phyloP scores from a whole-genome alignment of 768 basidiomycete species.

The Trametes coccinea region DNA sequence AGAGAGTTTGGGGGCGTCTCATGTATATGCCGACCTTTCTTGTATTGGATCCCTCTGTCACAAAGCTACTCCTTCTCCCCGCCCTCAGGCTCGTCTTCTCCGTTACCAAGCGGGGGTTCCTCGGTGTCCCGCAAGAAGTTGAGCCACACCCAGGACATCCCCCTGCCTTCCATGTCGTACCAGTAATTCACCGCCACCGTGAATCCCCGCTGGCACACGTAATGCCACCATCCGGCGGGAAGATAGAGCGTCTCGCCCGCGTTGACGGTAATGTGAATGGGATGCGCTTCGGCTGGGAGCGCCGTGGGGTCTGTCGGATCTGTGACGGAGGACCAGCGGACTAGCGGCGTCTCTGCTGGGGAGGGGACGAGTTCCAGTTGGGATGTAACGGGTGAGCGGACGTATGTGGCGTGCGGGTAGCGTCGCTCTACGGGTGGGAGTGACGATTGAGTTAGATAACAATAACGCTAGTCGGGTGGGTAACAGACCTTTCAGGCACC shows the following conservation, averaged over 20 bases:
- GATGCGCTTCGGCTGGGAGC: constrained; percentile 55
- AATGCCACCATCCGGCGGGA: constrained; percentile 95
- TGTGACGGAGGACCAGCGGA: constrained; percentile 82
- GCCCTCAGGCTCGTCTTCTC: constrained; percentile 16
- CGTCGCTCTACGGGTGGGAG: constrained; percentile 20
- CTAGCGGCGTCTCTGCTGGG: constrained; percentile 35
- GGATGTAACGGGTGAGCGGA: constrained; percentile 34
- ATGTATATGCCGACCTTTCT: no score
- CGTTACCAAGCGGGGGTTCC: constrained; percentile 43
- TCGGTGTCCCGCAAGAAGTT: constrained; percentile 51
- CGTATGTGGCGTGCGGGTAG: constrained; percentile 64
- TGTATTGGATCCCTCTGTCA: no score
- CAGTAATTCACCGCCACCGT: constrained; percentile 84
- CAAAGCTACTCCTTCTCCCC: neutral
- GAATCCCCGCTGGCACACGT: constrained; percentile 70
- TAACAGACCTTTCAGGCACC: constrained; percentile 71
- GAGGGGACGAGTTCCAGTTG: constrained; percentile 37
- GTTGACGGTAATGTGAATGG: constrained; percentile 63
- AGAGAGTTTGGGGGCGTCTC: no score
- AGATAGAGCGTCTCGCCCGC: constrained; percentile 85
- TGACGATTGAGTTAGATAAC: neutral
- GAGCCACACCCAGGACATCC: constrained; percentile 69
- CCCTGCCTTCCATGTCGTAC: constrained; percentile 80
- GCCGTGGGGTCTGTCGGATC: constrained; percentile 53
- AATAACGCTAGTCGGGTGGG: neutral